Evolutionary conservation across 306 rosid species (phyloP), one percentile per base, ranked within the genome.

Genomic region (Quercus mongolica): DNA sequence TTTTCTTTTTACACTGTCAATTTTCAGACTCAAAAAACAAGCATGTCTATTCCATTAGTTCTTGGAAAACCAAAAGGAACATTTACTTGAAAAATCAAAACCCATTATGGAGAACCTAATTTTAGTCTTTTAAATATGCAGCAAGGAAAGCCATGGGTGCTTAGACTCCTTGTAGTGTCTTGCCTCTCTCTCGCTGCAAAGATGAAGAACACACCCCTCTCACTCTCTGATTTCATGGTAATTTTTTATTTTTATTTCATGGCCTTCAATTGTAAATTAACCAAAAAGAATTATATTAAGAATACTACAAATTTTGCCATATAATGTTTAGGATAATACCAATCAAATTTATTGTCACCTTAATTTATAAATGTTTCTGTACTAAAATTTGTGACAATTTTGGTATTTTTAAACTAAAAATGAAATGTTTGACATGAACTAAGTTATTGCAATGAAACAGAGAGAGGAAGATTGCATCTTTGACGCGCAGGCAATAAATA

Each of bases 181-280:
- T 89, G 91, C 75, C 79, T 91, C 52, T 91, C 92, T 78, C 88
- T 89, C 0, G 92, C 96, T 69, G 84, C 87, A n/a, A 93, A 91
- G 84, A 89, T 93, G 96, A 91, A 76, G 83, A 83, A 81, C 82
- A 86, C 64, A 26, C 76, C 86, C 75, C 62, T 91, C 46, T 73
- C 91, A 19, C 21, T 76, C 72, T 77, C 88, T 0, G 71, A 82
- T 76, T 73, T 85, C 73, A 86, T 79, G 88, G 97, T 86, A 79
- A 82, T 58, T n/a, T 17, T 5, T 18, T 21, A 21, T 21, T 5
- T 62, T 5, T 0, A 68, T 38, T 76, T 52, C 9, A 6, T n/a
- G 44, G 6, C 11, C 3, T 25, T 5, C 6, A 18, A 1, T 5
- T 25, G 6, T 19, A 25, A 5, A 12, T 33, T n/a, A 59, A 23